Percentiles rank a stretch among this genome's conserved stretches.
Evolutionary conservation across 345 rosid species (phyloP).

Genomic region (Cochlearia excelsa): DNA sequence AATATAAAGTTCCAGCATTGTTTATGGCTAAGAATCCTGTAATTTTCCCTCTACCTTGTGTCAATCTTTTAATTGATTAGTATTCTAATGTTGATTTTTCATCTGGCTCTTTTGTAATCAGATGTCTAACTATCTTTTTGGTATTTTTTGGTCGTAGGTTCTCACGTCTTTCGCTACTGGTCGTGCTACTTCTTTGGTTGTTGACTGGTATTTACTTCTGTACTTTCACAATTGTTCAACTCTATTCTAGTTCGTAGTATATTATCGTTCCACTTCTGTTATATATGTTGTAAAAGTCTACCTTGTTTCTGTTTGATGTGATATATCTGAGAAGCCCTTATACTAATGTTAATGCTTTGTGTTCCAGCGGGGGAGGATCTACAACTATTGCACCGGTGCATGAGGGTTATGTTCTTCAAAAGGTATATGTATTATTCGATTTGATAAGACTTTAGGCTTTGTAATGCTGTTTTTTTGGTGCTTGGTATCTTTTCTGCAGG

Average conservation of each 20-base stretch:
- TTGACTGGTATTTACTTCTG: conserved; percentile 59
- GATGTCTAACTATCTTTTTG: conserved; percentile 25
- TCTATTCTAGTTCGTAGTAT: conserved; percentile 8
- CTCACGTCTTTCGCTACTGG: conserved; percentile 98
- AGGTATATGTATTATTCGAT: conserved; percentile 45
- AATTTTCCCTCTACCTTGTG: conserved; percentile 33
- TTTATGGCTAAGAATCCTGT: conserved; percentile 99
- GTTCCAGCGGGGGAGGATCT: conserved; percentile 95
- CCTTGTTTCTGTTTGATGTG: conserved; percentile 16
- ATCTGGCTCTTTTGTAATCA: background rate
- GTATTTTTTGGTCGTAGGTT: conserved; percentile 51
- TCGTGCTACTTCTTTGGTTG: conserved; percentile 96
- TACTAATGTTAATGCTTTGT: background rate
- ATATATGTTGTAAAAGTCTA: conserved; percentile 11
- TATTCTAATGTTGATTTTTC: background rate
- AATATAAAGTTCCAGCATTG: conserved; percentile 91
- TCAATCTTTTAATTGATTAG: background rate
- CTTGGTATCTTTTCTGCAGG: background rate
- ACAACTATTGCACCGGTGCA: conserved; percentile 93
- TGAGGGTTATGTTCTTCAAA: conserved; percentile 97
- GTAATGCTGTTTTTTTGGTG: conserved; percentile 3
- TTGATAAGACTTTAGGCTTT: conserved; percentile 5
- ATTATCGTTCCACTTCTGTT: conserved; percentile 15
- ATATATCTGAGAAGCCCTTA: background rate
- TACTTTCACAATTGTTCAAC: background rate